phyloP scores from a whole-genome alignment of 2,329 filamentous ascomycete genomes.

The Colletotrichum horii region DNA sequence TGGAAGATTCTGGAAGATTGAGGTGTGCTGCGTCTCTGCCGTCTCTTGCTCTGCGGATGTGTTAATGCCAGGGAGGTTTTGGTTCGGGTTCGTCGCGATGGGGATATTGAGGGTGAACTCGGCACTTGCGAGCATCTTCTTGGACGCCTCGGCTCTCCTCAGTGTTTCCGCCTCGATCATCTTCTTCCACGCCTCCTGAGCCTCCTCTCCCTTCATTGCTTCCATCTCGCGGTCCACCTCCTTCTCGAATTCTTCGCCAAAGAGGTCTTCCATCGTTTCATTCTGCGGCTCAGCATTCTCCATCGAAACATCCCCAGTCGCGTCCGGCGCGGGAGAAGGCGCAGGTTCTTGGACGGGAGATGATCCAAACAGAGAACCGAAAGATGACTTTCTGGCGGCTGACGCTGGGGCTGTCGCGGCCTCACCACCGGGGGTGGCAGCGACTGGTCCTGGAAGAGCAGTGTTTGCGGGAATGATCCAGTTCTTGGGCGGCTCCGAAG shows the following conservation, averaged over 20 bases:
- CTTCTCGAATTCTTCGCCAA: background rate
- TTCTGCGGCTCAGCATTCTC: background rate
- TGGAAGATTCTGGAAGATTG: background rate
- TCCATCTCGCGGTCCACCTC: background rate
- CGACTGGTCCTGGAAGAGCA: accelerated
- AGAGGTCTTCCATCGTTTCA: background rate
- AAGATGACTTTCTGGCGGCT: background rate
- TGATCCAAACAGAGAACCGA: background rate
- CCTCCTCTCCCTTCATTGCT: background rate
- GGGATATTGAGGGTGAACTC: background rate
- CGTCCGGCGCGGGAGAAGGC: background rate
- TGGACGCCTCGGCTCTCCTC: background rate
- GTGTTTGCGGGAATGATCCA: background rate
- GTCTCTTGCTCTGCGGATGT: background rate
- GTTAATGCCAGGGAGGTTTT: background rate
- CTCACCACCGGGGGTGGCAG: background rate
- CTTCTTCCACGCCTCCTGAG: background rate
- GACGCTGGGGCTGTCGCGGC: background rate
- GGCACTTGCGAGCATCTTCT: background rate
- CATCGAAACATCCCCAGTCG: background rate
- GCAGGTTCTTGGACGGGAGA: background rate
- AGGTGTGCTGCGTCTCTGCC: background rate
- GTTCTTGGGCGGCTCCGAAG: background rate
- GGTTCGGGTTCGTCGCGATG: too few species aligned
- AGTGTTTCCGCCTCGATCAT: background rate